Conservation (phyloP, 306 rosid species). For the Lotus japonicus region DNA sequence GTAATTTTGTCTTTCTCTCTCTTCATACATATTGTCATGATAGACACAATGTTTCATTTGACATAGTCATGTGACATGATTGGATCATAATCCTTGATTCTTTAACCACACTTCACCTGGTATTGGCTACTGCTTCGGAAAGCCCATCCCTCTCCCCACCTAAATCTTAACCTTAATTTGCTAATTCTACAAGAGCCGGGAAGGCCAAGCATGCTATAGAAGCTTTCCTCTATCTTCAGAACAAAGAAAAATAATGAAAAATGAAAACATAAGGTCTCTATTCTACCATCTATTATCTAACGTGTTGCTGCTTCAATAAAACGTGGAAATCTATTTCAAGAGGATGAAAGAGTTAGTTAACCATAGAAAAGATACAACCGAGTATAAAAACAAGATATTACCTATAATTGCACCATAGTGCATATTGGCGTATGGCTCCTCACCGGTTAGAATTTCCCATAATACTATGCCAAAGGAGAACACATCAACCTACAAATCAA, state of each 20-base stretch:
- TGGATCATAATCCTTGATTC: too few species aligned
- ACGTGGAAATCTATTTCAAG: constrained; percentile 6
- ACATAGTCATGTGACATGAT: too few species aligned
- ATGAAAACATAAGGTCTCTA: not conserved
- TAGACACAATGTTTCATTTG: too few species aligned
- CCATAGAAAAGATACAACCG: not conserved
- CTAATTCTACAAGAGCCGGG: too few species aligned
- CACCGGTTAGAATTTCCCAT: constrained; percentile 96
- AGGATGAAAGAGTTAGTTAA: not conserved
- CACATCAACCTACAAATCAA: constrained; percentile 65
- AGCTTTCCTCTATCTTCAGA: not conserved
- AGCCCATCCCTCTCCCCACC: too few species aligned
- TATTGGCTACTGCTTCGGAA: too few species aligned
- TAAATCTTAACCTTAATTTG: too few species aligned
- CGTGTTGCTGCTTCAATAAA: not conserved
- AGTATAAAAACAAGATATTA: constrained; percentile 16
- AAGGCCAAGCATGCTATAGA: not conserved
- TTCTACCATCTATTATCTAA: not conserved
- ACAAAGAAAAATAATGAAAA: not conserved
- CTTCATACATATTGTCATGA: too few species aligned
- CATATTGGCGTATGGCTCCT: constrained; percentile 98
- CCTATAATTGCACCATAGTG: constrained; percentile 96
- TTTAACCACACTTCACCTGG: too few species aligned
- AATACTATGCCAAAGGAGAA: constrained; percentile 91
- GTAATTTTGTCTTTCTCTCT: too few species aligned